Conservation (phyloP, 2,329 filamentous ascomycete species). For the Metarhizium brunneum region DNA sequence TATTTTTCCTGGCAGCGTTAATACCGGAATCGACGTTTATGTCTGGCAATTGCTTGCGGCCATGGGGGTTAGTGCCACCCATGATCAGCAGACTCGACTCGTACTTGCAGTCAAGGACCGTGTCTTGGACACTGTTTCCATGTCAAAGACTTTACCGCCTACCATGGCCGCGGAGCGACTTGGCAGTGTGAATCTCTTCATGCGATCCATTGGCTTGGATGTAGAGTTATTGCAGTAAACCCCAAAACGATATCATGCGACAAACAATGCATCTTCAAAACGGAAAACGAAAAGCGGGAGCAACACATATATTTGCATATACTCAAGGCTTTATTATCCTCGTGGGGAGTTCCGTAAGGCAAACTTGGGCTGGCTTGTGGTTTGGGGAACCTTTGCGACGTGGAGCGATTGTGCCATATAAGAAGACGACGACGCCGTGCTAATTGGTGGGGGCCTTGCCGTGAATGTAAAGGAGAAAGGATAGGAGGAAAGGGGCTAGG, state of each 20-base stretch:
- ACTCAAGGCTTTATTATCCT: not conserved
- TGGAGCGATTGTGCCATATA: not conserved
- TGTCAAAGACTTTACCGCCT: constrained; percentile 80
- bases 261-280: constrained; percentile 5
- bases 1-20: constrained; percentile 88
- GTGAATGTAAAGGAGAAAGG: not conserved
- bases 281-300: not conserved
- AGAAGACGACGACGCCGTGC: not conserved
- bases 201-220: constrained; percentile 97
- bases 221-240: constrained; percentile 58
- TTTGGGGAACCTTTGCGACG: constrained; percentile 3
- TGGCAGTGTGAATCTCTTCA: constrained; percentile 93
- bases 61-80: constrained; percentile 85
- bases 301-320: constrained; percentile 1
- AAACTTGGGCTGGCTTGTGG: constrained; percentile 4
- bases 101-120: constrained; percentile 96
- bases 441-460: not conserved
- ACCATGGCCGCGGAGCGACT: constrained; percentile 78
- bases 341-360: not conserved
- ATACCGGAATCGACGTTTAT: constrained; percentile 85
- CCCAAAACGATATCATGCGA: not conserved
- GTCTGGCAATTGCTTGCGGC: constrained; percentile 97
- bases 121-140: constrained; percentile 86
- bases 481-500: not conserved
- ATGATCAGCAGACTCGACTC: constrained; percentile 88